Conservation (phyloP, 2,329 filamentous ascomycete genomes). For the Venturia asperata region DNA sequence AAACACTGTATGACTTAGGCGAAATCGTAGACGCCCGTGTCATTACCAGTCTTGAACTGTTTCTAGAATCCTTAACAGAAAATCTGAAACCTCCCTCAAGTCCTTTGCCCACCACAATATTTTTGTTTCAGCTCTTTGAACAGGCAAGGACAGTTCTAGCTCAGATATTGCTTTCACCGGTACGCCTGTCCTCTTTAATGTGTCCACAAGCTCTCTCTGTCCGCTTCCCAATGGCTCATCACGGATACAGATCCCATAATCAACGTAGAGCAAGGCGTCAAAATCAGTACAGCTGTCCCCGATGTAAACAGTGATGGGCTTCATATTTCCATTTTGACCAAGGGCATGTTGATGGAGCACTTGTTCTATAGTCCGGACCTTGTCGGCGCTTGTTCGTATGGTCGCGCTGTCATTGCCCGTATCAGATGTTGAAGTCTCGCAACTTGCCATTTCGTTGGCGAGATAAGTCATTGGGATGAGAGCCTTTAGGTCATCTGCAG, state of each 20-base stretch:
- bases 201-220: constrained; percentile 29
- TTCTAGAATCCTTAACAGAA: not conserved
- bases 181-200: constrained; percentile 30
- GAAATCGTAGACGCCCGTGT: not conserved
- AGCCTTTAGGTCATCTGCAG: not conserved
- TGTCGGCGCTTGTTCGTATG: constrained; percentile 12
- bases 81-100: constrained; percentile 3
- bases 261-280: constrained; percentile 38
- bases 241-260: constrained; percentile 41
- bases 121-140: not conserved
- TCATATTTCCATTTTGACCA: constrained; percentile 17
- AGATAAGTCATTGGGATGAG: not conserved
- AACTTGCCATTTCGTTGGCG: not conserved
- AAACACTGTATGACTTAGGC: too few relatives aligned
- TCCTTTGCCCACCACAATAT: constrained; percentile 15
- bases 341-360: not conserved
- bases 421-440: not conserved
- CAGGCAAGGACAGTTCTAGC: not conserved
- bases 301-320: constrained; percentile 35
- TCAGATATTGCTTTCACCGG: not conserved
- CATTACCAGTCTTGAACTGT: not conserved
- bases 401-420: not conserved
- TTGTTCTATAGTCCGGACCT: not conserved
- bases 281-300: constrained; percentile 45
- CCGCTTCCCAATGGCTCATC: constrained; percentile 34